phyloP scores from a whole-genome alignment of 108 stramenopile genomes.

The Parietichytrium sp. region DNA sequence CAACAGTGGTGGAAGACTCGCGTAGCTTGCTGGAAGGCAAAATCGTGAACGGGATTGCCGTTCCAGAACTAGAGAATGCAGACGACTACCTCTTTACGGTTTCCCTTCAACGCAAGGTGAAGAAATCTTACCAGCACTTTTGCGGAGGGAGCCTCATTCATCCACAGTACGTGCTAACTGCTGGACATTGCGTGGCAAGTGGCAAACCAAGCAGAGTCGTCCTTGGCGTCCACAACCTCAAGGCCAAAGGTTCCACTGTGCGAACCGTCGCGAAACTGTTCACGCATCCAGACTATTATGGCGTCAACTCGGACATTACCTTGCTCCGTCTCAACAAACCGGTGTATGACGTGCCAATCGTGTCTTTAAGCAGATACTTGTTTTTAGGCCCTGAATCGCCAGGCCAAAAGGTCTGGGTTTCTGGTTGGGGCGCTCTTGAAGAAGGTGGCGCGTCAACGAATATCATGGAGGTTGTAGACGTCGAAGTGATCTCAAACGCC shows the following conservation, averaged over 20 bases:
- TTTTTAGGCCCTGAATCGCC: not conserved
- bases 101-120: not conserved
- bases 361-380: not conserved
- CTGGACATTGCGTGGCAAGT: not conserved
- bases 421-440: not conserved
- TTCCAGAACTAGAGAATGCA: not conserved
- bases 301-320: not conserved
- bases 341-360: not conserved
- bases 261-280: not conserved
- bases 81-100: not conserved
- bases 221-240: not conserved
- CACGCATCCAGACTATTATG: not conserved
- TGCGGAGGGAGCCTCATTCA: conserved; percentile 20
- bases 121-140: not conserved
- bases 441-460: not conserved
- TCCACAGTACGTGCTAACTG: conserved; percentile 23
- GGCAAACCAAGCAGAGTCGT: not conserved
- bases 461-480: not conserved
- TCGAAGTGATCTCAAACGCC: not conserved
- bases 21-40: no score
- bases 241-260: not conserved
- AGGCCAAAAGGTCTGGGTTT: not conserved
- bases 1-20: no score
- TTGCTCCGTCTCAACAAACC: not conserved
- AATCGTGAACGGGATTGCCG: no score